Percentiles rank a stretch among this genome's conserved stretches.
phyloP scores from a whole-genome alignment of 345 rosid species.

The Toxicodendron radicans region DNA sequence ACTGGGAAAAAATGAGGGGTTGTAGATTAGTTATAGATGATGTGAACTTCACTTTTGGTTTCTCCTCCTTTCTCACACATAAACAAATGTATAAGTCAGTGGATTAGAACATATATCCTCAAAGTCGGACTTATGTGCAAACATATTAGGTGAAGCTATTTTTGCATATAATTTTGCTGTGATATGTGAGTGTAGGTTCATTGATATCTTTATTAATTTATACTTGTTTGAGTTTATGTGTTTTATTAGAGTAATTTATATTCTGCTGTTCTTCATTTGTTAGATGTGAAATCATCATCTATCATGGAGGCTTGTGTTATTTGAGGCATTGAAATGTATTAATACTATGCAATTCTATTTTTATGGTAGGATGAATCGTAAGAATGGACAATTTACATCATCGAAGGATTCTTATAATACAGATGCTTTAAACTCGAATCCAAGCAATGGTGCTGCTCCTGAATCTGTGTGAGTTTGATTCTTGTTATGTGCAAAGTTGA shows the following conservation, averaged over 20 bases:
- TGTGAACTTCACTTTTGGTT: neutral
- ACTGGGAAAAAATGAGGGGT: neutral
- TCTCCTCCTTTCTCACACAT: neutral
- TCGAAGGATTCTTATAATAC: constrained; percentile 20
- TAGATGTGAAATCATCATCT: constrained; percentile 12
- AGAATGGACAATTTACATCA: constrained; percentile 71
- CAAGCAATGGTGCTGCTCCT: constrained; percentile 27
- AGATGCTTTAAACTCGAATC: constrained; percentile 33
- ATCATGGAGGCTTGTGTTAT: constrained; percentile 4
- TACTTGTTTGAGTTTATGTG: neutral
- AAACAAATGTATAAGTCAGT: neutral
- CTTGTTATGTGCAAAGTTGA: neutral
- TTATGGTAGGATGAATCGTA: constrained; percentile 60
- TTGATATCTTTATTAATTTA: neutral
- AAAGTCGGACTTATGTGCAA: too few species aligned
- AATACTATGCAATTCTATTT: constrained; percentile 2
- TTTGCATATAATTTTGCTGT: neutral
- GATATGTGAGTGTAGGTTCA: neutral
- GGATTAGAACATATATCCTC: neutral
- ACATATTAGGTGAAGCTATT: neutral
- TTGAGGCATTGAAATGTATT: neutral
- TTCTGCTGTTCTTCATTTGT: neutral
- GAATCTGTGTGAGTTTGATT: constrained; percentile 39
- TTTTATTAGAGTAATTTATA: neutral
- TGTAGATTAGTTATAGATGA: neutral